Evolutionary conservation across 2,329 filamentous ascomycete genomes (phyloP).

Genomic region (Ophiostoma triangulosporum): DNA sequence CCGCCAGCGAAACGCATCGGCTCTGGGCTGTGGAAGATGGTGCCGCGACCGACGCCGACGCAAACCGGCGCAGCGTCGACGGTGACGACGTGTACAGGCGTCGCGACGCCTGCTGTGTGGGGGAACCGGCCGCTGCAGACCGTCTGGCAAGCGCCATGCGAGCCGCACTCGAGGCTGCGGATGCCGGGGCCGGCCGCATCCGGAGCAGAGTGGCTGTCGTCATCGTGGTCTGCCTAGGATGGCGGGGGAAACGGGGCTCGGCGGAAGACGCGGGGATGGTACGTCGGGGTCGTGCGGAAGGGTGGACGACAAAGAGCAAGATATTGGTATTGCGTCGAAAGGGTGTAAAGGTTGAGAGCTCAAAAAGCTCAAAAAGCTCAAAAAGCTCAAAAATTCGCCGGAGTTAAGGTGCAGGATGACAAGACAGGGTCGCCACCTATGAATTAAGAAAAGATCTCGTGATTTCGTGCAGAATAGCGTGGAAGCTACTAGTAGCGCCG

Average conservation of each 20-base stretch:
- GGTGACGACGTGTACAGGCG: slow-evolving; percentile 11
- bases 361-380: not conserved
- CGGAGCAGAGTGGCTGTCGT: slow-evolving; percentile 8
- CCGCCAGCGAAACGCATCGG: not conserved
- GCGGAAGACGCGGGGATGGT: slow-evolving; percentile 5
- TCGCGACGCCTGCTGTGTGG: slow-evolving; percentile 2
- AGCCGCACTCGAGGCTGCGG: not conserved
- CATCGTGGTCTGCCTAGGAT: slow-evolving; percentile 3
- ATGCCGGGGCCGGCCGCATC: slow-evolving; percentile 7
- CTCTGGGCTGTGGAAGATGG: not conserved
- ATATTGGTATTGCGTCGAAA: no score
- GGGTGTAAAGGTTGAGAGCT: not conserved
- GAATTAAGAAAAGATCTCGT: slow-evolving; percentile 1
- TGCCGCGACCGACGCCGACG: not conserved
- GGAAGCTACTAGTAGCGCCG: not conserved
- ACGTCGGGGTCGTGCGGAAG: not conserved
- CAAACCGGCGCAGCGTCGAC: slow-evolving; percentile 13
- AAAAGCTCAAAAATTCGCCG: not conserved
- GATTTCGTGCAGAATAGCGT: slow-evolving; percentile 6
- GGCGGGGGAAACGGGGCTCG: not conserved
- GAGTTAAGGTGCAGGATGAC: not conserved
- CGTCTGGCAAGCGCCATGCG: slow-evolving; percentile 3
- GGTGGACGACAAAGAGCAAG: not conserved
- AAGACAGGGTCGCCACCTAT: not conserved
- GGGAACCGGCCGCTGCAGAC: not conserved